Evolutionary conservation across 257 asterid species (phyloP).

Genomic region (Penstemon davidsonii): DNA sequence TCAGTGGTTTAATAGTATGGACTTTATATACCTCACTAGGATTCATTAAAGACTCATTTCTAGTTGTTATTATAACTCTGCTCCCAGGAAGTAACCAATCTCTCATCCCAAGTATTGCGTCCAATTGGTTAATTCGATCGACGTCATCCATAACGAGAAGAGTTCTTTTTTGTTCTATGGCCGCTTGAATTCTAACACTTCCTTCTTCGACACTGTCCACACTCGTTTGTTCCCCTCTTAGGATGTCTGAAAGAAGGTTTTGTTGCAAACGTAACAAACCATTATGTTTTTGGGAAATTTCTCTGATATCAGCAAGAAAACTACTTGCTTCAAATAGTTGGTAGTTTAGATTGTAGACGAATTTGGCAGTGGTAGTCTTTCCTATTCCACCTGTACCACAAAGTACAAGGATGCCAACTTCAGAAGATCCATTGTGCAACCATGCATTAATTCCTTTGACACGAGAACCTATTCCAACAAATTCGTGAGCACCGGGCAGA

Average conservation of each 20-base stretch:
- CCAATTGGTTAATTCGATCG: background rate
- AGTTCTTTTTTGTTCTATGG: conserved; percentile 17
- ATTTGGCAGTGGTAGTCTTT: conserved; percentile 26
- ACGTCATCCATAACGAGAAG: conserved; percentile 17
- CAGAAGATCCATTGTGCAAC: conserved; percentile 6
- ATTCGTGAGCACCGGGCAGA: background rate
- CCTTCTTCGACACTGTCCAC: conserved; percentile 1
- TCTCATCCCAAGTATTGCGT: conserved; percentile 1
- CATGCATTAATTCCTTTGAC: conserved; percentile 4
- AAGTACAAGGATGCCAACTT: conserved; percentile 28
- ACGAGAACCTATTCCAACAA: conserved; percentile 26
- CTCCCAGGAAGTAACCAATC: conserved; percentile 16
- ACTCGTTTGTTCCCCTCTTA: conserved; percentile 3
- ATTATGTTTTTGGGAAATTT: background rate
- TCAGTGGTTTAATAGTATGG: background rate
- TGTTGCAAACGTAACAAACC: conserved; percentile 3
- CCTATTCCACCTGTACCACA: conserved; percentile 35
- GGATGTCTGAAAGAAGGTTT: background rate
- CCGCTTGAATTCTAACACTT: background rate
- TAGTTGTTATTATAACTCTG: conserved; percentile 17
- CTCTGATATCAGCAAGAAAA: conserved; percentile 29
- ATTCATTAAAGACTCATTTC: background rate
- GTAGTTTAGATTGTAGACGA: conserved; percentile 16
- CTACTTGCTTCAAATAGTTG: conserved; percentile 11
- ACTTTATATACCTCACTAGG: background rate